Percentiles rank a stretch among this genome's conserved stretches.
Conservation (phyloP, 75 land plant genomes). For the Picea glauca region DNA sequence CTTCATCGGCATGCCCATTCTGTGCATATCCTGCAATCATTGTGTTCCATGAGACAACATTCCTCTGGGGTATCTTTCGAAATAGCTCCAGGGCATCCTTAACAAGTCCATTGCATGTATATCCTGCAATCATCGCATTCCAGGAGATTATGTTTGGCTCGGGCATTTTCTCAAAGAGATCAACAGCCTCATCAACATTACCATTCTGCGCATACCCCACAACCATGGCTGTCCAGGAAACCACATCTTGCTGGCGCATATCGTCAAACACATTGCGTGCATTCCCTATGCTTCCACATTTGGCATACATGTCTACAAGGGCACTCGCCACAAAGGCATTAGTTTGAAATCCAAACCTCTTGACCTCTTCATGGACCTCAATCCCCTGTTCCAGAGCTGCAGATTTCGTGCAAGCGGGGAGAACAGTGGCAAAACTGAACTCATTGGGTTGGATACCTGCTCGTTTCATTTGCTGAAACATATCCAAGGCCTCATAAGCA, state of each 20-base stretch:
- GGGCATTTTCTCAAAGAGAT: slow-evolving; percentile 29
- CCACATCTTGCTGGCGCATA: slow-evolving; percentile 22
- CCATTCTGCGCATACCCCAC: slow-evolving; percentile 41
- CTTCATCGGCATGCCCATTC: slow-evolving; percentile 7
- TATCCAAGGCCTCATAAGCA: slow-evolving; percentile 14
- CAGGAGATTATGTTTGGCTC: no score
- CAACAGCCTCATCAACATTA: slow-evolving; percentile 22
- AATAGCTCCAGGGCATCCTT: slow-evolving; percentile 4
- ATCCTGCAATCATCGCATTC: background rate
- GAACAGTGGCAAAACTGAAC: slow-evolving; percentile 34
- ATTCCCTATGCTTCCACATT: slow-evolving; percentile 30
- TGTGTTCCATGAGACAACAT: slow-evolving; percentile 9
- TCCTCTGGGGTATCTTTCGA: background rate
- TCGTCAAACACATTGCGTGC: slow-evolving; percentile 36
- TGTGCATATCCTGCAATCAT: slow-evolving; percentile 15
- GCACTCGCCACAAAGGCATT: slow-evolving; percentile 36
- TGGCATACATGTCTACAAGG: slow-evolving; percentile 46
- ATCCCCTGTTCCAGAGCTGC: slow-evolving; percentile 14
- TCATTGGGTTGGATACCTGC: slow-evolving; percentile 17
- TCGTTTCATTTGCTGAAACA: slow-evolving; percentile 24
- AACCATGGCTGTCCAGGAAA: slow-evolving; percentile 54
- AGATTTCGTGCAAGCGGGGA: slow-evolving; percentile 22
- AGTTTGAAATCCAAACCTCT: slow-evolving; percentile 18
- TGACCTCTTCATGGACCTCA: slow-evolving; percentile 33
- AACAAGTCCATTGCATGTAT: slow-evolving; percentile 4